Percentiles rank a stretch among this genome's conserved stretches.
phyloP scores from a whole-genome alignment of 169 alveolate genomes.

The Babesia caballi region DNA sequence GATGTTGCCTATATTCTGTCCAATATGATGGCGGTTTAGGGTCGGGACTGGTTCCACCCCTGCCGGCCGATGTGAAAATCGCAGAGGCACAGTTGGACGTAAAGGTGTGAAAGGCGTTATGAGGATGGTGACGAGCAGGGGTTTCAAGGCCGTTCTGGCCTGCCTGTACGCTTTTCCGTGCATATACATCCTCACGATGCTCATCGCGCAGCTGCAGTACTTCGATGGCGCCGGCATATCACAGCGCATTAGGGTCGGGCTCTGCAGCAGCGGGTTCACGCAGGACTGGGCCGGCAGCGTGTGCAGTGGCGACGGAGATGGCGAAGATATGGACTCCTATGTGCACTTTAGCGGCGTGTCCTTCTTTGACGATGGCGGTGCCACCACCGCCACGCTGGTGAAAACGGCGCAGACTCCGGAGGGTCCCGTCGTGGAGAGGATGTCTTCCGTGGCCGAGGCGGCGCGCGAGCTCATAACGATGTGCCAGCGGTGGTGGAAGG shows the following conservation, averaged over 20 bases:
- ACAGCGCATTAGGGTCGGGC: background rate
- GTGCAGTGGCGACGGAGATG: background rate
- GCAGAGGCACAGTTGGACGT: no score
- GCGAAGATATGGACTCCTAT: background rate
- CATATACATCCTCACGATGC: background rate
- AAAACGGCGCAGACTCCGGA: background rate
- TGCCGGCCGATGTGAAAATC: no score
- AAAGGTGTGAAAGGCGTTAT: no score
- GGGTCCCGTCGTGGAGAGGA: background rate
- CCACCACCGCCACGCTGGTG: background rate
- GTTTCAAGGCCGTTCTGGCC: conserved; percentile 9
- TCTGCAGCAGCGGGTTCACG: conserved; percentile 1
- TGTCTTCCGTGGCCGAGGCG: background rate
- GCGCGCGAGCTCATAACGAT: background rate
- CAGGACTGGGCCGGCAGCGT: conserved; percentile 6
- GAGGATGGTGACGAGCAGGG: no score
- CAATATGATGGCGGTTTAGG: no score
- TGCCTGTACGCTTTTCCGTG: conserved; percentile 16
- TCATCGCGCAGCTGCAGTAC: background rate
- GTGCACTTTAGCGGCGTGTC: background rate
- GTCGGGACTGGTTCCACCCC: no score
- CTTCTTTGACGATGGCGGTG: background rate
- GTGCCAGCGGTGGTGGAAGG: background rate
- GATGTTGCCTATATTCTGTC: no score
- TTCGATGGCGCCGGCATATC: conserved; percentile 1